A percentile compares a stretch with the other conserved stretches of the same genome.
Evolutionary conservation across 768 basidiomycete species (phyloP).

Genomic region (Boletus subcaerulescens): DNA sequence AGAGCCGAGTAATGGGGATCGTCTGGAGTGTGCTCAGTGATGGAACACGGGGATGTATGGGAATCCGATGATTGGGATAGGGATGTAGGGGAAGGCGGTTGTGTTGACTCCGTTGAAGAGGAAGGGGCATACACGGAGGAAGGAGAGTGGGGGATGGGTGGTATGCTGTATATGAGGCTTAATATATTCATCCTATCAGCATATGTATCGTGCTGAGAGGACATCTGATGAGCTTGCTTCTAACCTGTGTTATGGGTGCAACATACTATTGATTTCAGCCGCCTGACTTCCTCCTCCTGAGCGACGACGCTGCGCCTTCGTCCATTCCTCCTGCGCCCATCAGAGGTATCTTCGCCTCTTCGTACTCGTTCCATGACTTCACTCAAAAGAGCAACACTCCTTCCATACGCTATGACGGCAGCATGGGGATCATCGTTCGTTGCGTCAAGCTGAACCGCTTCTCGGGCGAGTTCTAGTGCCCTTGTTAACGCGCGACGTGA

Average conservation of each 20-base stretch:
- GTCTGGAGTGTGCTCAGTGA: conserved; percentile 38
- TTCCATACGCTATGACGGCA: conserved; percentile 85
- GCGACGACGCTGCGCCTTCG: conserved; percentile 81
- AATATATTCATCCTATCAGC: conserved; percentile 93
- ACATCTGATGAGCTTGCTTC: conserved; percentile 14
- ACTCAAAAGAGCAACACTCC: conserved; percentile 80
- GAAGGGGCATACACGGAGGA: conserved; percentile 46
- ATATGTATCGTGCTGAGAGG: conserved; percentile 84
- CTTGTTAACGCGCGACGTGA: conserved; percentile 83
- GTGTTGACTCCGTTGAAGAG: conserved; percentile 37
- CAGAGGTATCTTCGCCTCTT: conserved; percentile 78
- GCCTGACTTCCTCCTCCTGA: conserved; percentile 84
- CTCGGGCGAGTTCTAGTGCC: conserved; percentile 83
- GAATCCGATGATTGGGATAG: conserved; percentile 45
- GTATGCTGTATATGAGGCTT: conserved; percentile 85
- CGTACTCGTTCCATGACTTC: conserved; percentile 92
- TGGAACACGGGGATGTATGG: conserved; percentile 47
- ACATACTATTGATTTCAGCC: conserved; percentile 86
- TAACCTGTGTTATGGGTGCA: conserved; percentile 8
- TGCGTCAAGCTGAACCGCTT: conserved; percentile 85
- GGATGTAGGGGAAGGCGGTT: conserved; percentile 36
- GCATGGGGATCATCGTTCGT: conserved; percentile 86
- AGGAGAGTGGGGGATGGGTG: conserved; percentile 66
- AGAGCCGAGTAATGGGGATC: conserved; percentile 26
- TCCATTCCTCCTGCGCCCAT: conserved; percentile 55